Percentiles rank a stretch among this genome's conserved stretches.
phyloP scores from a whole-genome alignment of 768 basidiomycete species.

The Suillus brevipes region DNA sequence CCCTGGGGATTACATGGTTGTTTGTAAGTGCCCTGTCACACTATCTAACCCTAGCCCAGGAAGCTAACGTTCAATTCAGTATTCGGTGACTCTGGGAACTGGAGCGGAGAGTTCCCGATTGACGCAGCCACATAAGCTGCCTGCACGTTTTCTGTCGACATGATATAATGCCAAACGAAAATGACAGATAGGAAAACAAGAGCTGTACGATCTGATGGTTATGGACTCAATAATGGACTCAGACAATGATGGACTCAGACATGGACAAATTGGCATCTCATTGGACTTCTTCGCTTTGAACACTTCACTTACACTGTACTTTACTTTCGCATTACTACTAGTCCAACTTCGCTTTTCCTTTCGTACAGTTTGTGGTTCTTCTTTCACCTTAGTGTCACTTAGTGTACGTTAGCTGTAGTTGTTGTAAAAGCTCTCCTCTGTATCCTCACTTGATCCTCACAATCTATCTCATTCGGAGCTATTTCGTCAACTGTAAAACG shows the following conservation, averaged over 20 bases:
- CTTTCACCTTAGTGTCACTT: neutral
- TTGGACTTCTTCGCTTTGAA: neutral
- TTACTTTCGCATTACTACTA: neutral
- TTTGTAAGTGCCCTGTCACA: constrained; percentile 37
- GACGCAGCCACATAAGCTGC: constrained; percentile 10
- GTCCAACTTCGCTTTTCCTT: neutral
- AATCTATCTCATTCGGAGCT: neutral
- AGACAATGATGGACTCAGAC: neutral
- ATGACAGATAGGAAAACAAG: neutral
- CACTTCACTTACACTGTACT: neutral
- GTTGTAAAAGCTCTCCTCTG: neutral
- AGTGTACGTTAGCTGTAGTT: neutral
- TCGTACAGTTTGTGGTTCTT: neutral
- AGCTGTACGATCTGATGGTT: neutral
- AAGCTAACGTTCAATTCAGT: constrained; percentile 33
- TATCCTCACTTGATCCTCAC: neutral
- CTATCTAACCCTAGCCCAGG: neutral
- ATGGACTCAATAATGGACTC: neutral
- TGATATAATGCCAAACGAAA: neutral
- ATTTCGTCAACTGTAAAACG: neutral
- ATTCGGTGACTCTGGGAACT: constrained; percentile 56
- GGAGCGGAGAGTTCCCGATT: constrained; percentile 47
- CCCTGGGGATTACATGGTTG: constrained; percentile 43
- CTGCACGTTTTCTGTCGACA: neutral
- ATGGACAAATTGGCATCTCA: neutral